Evolutionary conservation across 345 rosid genomes (phyloP).

Genomic region (Physaria fendleri): DNA sequence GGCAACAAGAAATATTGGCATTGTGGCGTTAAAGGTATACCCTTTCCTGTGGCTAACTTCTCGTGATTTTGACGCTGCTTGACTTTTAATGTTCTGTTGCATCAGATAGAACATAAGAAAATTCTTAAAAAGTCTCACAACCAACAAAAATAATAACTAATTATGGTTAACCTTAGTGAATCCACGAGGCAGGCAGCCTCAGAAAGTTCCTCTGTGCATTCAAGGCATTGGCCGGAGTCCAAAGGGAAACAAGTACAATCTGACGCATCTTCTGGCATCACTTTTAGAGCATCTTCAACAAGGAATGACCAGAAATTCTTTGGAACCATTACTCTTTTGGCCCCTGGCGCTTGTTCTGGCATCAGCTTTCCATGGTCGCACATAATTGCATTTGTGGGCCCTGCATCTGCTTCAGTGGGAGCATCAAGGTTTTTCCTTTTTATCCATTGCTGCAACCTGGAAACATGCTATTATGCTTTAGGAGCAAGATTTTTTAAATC

Average conservation of each 20-base stretch:
- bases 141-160: constrained; percentile 13
- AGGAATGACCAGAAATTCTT: constrained; percentile 83
- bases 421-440: constrained; percentile 88
- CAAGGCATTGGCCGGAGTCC: constrained; percentile 54
- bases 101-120: constrained; percentile 32
- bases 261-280: constrained; percentile 55
- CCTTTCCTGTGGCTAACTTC: constrained; percentile 67
- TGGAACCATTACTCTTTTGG: constrained; percentile 77
- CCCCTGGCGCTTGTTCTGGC: constrained; percentile 93
- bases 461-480: constrained; percentile 12
- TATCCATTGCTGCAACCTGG: constrained; percentile 94
- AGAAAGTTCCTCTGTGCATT: constrained; percentile 71
- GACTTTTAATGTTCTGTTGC: constrained; percentile 66
- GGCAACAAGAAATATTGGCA: constrained; percentile 73
- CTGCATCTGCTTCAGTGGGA: constrained; percentile 87
- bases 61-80: constrained; percentile 89
- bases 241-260: constrained; percentile 51
- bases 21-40: constrained; percentile 44
- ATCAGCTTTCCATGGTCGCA: constrained; percentile 74
- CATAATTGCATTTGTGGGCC: constrained; percentile 63
- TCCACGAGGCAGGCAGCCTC: constrained; percentile 90
- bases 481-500: constrained; percentile 11
- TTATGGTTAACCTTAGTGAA: constrained; percentile 57
- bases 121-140: not conserved
- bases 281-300: constrained; percentile 60